These are phyloP conservation scores for Sarocladiaceae sp. DNA, from an alignment of 2,329 filamentous ascomycete genomes.

Conservation along the genomic window DNA sequence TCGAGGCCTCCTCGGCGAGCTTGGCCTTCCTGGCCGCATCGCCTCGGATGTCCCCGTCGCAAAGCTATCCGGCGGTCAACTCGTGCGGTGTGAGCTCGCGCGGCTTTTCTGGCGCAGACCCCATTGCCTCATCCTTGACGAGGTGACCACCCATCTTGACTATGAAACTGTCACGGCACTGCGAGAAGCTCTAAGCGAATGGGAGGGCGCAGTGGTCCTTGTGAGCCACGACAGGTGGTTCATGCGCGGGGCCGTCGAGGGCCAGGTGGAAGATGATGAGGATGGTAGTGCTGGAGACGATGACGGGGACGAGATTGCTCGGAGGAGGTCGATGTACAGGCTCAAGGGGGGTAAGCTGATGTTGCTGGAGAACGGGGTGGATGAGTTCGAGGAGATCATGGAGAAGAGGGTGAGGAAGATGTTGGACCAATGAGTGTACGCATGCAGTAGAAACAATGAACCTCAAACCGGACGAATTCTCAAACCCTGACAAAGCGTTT, in stretches of 20 bases:
- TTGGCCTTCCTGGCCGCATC: slow-evolving; percentile 66
- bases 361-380: slow-evolving; percentile 54
- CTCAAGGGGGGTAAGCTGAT: slow-evolving; percentile 54
- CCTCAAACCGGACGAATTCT: no score
- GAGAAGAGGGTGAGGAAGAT: slow-evolving; percentile 53
- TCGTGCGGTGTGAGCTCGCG: slow-evolving; percentile 62
- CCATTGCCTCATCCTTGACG: slow-evolving; percentile 72
- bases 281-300: slow-evolving; percentile 20
- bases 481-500: no score
- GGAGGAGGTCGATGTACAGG: slow-evolving; percentile 55
- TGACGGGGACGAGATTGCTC: slow-evolving; percentile 37
- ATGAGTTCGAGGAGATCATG: slow-evolving; percentile 60
- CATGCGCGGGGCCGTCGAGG: slow-evolving; percentile 68
- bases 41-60: slow-evolving; percentile 69
- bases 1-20: slow-evolving; percentile 59
- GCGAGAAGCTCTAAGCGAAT: slow-evolving; percentile 59
- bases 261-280: slow-evolving; percentile 40
- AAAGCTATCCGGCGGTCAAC: slow-evolving; percentile 76
- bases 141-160: slow-evolving; percentile 82
- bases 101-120: slow-evolving; percentile 64
- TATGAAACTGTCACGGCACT: slow-evolving; percentile 75
- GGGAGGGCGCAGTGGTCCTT: slow-evolving; percentile 70
- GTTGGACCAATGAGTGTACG: slow-evolving; percentile 19
- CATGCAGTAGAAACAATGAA: no score
- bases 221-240: slow-evolving; percentile 84